Evolutionary conservation across 2,329 filamentous ascomycete genomes (phyloP), one percentile per base, ranked within the genome.

Genomic region (Penicillium palitans): DNA sequence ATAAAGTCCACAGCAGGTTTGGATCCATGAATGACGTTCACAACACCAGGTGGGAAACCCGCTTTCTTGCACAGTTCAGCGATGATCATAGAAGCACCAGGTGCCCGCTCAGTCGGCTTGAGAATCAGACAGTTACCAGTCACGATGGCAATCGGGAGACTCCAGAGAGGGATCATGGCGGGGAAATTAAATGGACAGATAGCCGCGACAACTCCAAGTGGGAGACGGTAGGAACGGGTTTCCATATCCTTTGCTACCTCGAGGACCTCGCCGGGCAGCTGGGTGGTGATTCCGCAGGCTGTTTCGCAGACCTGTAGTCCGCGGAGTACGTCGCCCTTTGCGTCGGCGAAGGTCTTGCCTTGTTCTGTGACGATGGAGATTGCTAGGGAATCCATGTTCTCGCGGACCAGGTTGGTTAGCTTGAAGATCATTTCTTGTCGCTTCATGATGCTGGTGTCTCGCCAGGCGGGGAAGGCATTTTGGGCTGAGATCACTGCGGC

Each of bases 141-240:
- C 17, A 47, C 51, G 6, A 53, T 37, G 5, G 51, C 51, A 19
- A 53, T 47, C 5, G 51, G 51, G 5, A 53, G 51, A 47, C 51
- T 53, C 51, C 51, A 53, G 9, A 53, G 51, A 1, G 51, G 51
- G 29, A 53, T 53, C 51, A 53, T 53, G 21, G 51, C 51, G 3
- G 84, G 83, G 74, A 87, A 86, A 75, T 86, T 86, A 72, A 86
- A 86, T 6, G 84, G 84, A 74, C 84, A 86, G 63, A 86, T 86
- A 56, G 84, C 83, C 40, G 84, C 83, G 37, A 84, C 81, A 33
- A 87, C 81, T 59, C 84, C 84, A 61, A 87, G 72, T 51, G 84
- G 84, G 73, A 87, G 84, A 52, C 81, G 78, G 72, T 87, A 87
- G 53, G 79, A 84, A 61, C 84, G 76, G 10, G 84, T 87, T 74